Evolutionary conservation across 2,329 filamentous ascomycete species (phyloP).

Genomic region (Triangularia verruculosa): DNA sequence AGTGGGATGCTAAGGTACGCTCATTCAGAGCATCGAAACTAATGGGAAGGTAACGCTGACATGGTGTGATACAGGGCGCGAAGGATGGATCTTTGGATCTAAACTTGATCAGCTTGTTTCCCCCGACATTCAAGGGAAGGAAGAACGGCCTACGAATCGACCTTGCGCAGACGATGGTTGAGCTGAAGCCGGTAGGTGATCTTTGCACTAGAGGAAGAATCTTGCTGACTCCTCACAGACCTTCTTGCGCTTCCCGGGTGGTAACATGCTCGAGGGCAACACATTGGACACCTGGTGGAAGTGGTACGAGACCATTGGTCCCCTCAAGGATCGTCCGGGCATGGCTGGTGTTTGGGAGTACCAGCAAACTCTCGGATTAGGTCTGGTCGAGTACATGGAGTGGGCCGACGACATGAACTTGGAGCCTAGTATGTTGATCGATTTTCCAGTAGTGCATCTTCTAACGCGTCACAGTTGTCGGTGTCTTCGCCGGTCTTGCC

Average conservation of each 20-base stretch:
- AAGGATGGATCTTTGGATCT: constrained; percentile 49
- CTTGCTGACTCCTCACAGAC: constrained; percentile 20
- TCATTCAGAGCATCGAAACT: neutral
- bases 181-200: constrained; percentile 44
- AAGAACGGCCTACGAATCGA: constrained; percentile 58
- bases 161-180: constrained; percentile 51
- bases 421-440: constrained; percentile 41
- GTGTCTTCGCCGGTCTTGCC: constrained; percentile 55
- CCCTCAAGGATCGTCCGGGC: constrained; percentile 53
- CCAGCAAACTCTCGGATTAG: constrained; percentile 60
- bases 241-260: constrained; percentile 63
- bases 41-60: neutral
- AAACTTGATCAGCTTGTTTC: constrained; percentile 58
- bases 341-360: constrained; percentile 58
- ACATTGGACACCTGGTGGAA: constrained; percentile 46
- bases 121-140: constrained; percentile 56
- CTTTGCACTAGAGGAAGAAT: neutral
- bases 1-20: constrained; percentile 44
- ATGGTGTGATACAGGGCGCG: constrained; percentile 32
- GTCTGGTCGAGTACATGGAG: constrained; percentile 59
- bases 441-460: neutral
- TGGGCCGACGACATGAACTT: constrained; percentile 60
- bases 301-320: constrained; percentile 54
- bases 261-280: constrained; percentile 57
- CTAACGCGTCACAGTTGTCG: constrained; percentile 42